A percentile compares a stretch with the other conserved stretches of the same genome.
Evolutionary conservation across 2,329 filamentous ascomycete genomes (phyloP).

Genomic region (Alternaria gaisen): DNA sequence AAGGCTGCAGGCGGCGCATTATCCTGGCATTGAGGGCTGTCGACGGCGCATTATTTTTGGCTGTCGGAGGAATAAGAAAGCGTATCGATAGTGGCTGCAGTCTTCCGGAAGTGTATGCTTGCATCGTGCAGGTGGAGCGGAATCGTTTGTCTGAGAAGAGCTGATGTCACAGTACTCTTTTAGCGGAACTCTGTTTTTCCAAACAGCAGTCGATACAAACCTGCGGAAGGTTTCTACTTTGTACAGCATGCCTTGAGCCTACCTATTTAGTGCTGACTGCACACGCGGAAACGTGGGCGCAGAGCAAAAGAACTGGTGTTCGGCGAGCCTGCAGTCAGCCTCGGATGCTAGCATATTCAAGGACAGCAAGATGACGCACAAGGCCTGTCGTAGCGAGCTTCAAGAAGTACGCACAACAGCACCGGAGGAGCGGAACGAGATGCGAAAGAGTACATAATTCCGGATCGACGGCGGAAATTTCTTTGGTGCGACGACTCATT

Average conservation of each 20-base stretch:
- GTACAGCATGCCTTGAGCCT: slow-evolving; percentile 1
- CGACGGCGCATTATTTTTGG: slow-evolving; percentile 14
- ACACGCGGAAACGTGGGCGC: not conserved
- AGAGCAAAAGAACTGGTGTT: slow-evolving; percentile 8
- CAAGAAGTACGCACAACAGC: slow-evolving; percentile 24
- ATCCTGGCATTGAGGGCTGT: slow-evolving; percentile 3
- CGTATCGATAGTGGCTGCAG: slow-evolving; percentile 26
- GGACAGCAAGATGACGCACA: slow-evolving; percentile 11
- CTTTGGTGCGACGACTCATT: slow-evolving; percentile 30
- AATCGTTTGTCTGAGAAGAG: not conserved
- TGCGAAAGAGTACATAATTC: slow-evolving; percentile 19
- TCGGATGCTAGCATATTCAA: slow-evolving; percentile 16
- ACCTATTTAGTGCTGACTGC: not conserved
- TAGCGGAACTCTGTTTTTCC: slow-evolving; percentile 3
- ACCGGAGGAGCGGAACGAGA: slow-evolving; percentile 22
- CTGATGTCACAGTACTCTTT: slow-evolving; percentile 1
- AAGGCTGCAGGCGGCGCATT: slow-evolving; percentile 7
- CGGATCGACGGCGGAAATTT: slow-evolving; percentile 25
- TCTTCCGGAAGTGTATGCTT: slow-evolving; percentile 16
- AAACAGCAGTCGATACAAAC: not conserved
- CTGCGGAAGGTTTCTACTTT: slow-evolving; percentile 1
- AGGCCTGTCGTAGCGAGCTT: slow-evolving; percentile 14
- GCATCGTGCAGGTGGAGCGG: slow-evolving; percentile 5
- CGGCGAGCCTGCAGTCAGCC: slow-evolving; percentile 3
- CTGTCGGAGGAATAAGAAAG: slow-evolving; percentile 25